Base-by-base conservation (phyloP, 495 filamentous ascomycete genomes). In the Trichoderma reesei region DNA sequence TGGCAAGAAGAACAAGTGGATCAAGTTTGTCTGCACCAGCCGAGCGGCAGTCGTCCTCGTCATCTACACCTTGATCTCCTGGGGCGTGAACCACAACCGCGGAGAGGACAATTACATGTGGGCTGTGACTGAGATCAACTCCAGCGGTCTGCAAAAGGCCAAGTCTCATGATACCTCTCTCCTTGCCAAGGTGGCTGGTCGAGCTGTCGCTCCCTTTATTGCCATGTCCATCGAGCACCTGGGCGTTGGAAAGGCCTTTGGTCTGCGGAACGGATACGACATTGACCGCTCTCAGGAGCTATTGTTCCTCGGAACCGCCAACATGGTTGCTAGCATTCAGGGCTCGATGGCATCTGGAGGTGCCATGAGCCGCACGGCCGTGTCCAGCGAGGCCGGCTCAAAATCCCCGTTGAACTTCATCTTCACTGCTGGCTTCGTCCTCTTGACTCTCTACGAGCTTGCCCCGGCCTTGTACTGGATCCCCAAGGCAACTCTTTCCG, bases 391-490 rank as follows among this genome's bases (percentile, higher is more conserved):
- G 59, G 72, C 71, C 33, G 62, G 67, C 1, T 71, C 72, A 34
- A 70, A 66, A 63, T 75, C 73, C 60, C 78, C 76, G 3, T 67
- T 80, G 1, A 75, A 72, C 48, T 76, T 76, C 7, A 61, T 71
- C 44, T 65, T 79, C 36, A 78, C 76, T 8, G 73, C 75, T 0
- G 75, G 72, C 33, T 76, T 75, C 62, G 74, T 80, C 61, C 68
- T 80, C 36, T 42, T 80, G 20, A 77, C 73, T 9, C 70, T 80
- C 18, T 80, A 76, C 56, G 72, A 74, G 39, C 74, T 80, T 38
- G 74, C 75, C 2, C 72, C 70, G 1, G 76, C 76, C 0, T 69
- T 80, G 0, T 80, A 75, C 67, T 80, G 78, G 78, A 72, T 79
- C 36, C 78, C 78, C 3, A 75, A 75, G 60, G 64, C 78, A 1